Evolutionary conservation across 2,329 filamentous ascomycete species (phyloP).

Genomic region (Fusarium lateritium): DNA sequence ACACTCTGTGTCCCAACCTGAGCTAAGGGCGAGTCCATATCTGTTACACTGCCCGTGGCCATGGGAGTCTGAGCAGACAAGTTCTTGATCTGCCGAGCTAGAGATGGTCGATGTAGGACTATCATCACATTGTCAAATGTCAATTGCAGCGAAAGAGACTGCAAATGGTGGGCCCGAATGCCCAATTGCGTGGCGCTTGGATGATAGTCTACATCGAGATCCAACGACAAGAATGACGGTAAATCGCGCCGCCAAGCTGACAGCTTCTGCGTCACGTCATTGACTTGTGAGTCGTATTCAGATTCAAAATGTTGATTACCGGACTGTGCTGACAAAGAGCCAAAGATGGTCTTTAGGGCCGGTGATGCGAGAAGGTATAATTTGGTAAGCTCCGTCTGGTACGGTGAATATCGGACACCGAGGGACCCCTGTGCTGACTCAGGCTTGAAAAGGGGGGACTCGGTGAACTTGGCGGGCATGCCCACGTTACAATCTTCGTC

Average conservation of each 20-base stretch:
- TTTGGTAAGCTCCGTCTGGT: neutral
- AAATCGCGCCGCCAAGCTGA: neutral
- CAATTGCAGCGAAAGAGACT: neutral
- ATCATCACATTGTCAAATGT: conserved; percentile 1
- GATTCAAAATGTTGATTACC: neutral
- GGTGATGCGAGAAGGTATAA: neutral
- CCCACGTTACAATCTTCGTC: neutral
- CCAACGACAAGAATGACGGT: neutral
- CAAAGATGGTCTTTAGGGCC: neutral
- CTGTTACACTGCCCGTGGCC: neutral
- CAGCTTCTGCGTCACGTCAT: neutral
- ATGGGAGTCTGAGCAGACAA: neutral
- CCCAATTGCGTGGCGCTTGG: neutral
- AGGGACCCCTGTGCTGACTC: neutral
- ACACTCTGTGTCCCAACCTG: neutral
- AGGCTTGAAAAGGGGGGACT: neutral
- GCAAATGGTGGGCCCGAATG: neutral
- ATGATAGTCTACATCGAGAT: neutral
- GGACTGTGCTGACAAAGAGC: neutral
- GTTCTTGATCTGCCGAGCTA: neutral
- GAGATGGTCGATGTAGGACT: neutral
- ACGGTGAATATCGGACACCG: neutral
- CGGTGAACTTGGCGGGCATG: neutral
- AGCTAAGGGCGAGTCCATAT: neutral
- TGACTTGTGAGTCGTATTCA: neutral